Conservation (phyloP, 1,139 yeast species). For the Arxiozyma slooffiae region DNA sequence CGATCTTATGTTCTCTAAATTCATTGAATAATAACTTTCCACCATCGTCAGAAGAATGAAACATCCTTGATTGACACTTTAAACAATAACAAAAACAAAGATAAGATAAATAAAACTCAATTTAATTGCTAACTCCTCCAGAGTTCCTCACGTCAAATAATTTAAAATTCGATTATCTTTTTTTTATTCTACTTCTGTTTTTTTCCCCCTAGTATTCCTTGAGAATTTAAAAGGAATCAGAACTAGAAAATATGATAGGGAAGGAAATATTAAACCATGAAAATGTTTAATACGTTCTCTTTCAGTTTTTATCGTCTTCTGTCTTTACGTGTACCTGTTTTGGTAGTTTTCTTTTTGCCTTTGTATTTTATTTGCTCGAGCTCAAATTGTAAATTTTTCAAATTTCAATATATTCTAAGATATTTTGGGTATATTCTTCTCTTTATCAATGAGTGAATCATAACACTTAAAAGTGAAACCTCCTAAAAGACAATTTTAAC, state of each 20-base stretch:
- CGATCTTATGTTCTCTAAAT: slow-evolving; percentile 19
- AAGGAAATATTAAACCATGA: background rate
- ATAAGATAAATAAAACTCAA: no score
- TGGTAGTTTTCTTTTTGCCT: background rate
- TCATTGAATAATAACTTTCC: slow-evolving; percentile 21
- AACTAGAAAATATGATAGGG: background rate
- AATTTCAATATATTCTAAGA: no score
- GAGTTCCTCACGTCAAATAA: no score
- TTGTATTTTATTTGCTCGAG: background rate
- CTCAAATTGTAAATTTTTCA: background rate
- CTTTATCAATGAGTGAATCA: no score
- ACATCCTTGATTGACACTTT: background rate
- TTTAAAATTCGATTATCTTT: no score
- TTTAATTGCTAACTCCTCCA: background rate
- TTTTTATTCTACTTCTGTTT: background rate
- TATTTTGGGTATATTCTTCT: background rate
- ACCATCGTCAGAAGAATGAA: background rate
- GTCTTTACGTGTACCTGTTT: background rate
- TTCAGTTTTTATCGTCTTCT: background rate
- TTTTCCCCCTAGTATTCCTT: background rate
- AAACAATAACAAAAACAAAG: no score
- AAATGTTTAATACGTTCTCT: background rate
- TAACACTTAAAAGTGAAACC: background rate
- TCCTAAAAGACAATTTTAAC: no score
- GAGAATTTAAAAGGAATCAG: background rate